A percentile compares a stretch with the other conserved stretches of the same genome.
Conservation (phyloP, 495 filamentous ascomycete genomes). For the Mytilinidion resinicola region DNA sequence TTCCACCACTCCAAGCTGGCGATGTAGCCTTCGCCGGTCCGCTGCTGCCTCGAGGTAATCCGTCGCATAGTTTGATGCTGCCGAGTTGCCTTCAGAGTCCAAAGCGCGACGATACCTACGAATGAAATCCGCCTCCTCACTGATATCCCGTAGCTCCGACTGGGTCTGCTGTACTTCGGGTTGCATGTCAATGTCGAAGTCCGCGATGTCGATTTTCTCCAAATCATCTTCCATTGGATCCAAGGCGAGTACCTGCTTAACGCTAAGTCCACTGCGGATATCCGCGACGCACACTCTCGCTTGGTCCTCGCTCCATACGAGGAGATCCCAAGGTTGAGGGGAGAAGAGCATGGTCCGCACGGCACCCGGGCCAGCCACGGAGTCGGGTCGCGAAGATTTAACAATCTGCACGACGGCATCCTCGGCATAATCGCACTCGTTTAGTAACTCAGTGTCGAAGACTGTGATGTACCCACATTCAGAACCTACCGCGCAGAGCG, state of each 20-base stretch:
- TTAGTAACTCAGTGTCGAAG: slow-evolving; percentile 52
- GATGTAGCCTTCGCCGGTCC: slow-evolving; percentile 28
- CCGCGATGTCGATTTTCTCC: slow-evolving; percentile 35
- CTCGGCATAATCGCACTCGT: slow-evolving; percentile 33
- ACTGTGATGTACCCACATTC: slow-evolving; percentile 66
- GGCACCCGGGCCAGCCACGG: slow-evolving; percentile 55
- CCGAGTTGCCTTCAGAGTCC: slow-evolving; percentile 31
- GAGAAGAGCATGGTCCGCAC: slow-evolving; percentile 88
- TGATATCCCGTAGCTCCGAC: slow-evolving; percentile 22
- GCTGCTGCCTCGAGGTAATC: slow-evolving; percentile 39
- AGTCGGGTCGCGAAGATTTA: slow-evolving; percentile 38
- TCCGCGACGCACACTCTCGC: slow-evolving; percentile 81
- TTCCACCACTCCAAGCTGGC: slow-evolving; percentile 26
- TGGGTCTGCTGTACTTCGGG: background rate
- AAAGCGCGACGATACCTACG: slow-evolving; percentile 37
- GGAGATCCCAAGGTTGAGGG: slow-evolving; percentile 80
- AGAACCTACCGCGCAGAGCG: slow-evolving; percentile 62
- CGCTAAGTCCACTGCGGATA: slow-evolving; percentile 65
- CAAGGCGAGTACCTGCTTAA: slow-evolving; percentile 66
- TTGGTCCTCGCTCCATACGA: slow-evolving; percentile 89
- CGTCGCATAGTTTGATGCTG: slow-evolving; percentile 36
- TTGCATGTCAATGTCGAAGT: slow-evolving; percentile 40
- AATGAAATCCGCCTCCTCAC: slow-evolving; percentile 36
- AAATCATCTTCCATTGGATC: slow-evolving; percentile 49
- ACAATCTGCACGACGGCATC: slow-evolving; percentile 43